Percentiles rank a stretch among this genome's conserved stretches.
phyloP scores from a whole-genome alignment of 2,329 filamentous ascomycete species.

The Colletotrichum zoysiae region DNA sequence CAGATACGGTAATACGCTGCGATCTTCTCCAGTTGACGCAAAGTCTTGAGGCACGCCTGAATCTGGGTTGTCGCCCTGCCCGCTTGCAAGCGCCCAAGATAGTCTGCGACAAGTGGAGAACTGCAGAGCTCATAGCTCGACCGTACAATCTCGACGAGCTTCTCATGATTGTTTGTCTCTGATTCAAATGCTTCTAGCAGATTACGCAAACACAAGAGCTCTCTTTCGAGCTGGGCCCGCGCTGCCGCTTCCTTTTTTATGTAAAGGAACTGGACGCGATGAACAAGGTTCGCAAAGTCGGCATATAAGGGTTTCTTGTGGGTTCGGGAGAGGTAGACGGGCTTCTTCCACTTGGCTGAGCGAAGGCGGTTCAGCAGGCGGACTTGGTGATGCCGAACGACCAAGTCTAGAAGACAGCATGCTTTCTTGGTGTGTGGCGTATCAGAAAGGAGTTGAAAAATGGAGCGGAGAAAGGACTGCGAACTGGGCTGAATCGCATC shows the following conservation, averaged over 20 bases:
- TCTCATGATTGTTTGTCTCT: conserved; percentile 19
- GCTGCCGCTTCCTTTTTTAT: conserved; percentile 28
- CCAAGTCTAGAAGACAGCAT: conserved; percentile 16
- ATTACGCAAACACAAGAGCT: conserved; percentile 26
- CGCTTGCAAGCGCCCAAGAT: conserved; percentile 32
- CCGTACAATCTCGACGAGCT: conserved; percentile 25
- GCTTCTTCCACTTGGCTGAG: conserved; percentile 41
- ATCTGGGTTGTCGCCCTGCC: conserved; percentile 38
- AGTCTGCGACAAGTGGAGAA: conserved; percentile 23
- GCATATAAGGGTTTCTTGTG: conserved; percentile 42
- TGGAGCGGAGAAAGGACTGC: conserved; percentile 34
- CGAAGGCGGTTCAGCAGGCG: conserved; percentile 43
- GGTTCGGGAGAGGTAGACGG: conserved; percentile 38
- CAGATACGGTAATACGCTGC: conserved; percentile 42
- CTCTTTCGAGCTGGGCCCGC: conserved; percentile 23
- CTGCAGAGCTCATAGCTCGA: conserved; percentile 36
- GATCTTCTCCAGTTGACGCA: conserved; percentile 42
- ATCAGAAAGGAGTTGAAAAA: conserved; percentile 26
- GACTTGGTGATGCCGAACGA: conserved; percentile 37
- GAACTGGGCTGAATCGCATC: conserved; percentile 39
- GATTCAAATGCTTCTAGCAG: conserved; percentile 37
- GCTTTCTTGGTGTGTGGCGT: conserved; percentile 22
- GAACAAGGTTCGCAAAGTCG: conserved; percentile 38
- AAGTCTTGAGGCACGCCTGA: conserved; percentile 41
- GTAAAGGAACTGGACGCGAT: conserved; percentile 38